Base-by-base conservation (phyloP, 805 yeast species). In the Yamadazyma akitaensis region DNA sequence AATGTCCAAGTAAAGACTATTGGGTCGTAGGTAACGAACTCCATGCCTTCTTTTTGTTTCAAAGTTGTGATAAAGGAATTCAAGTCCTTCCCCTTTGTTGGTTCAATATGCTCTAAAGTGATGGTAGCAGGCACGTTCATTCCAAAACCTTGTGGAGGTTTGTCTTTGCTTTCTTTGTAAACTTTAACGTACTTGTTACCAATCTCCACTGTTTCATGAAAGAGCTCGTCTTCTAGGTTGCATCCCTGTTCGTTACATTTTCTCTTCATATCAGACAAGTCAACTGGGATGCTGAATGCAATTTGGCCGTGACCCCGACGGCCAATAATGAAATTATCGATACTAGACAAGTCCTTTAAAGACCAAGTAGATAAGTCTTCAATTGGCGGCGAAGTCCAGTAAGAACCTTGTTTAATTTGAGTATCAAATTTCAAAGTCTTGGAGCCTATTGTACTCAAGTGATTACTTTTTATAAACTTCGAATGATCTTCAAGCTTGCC, bases 1-100 rank as follows among this genome's bases (percentile, higher is more conserved):
- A 88, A 90, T 1, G 84, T 81, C 89, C 91, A 90, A 4, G 78
- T 65, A 31, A 88, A 88, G 5, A 80, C 78, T 25, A 82, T 73
- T 3, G 90, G 89, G 56, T 86, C 90, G 59, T 84, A 90, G 4
- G 90, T 84, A 12, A 91, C 72, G 60, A 86, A 89, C 51, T 83
- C 82, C 83, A 85, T 88, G 5, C 91, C 96, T 30, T 57, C 75
- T 53, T 74, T 65, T 40, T 68, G 72, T 51, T 79, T 78, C 42
- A 85, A 68, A 43, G 69, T 70, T 40, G 71, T 73, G 24, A 83
- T 73, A 56, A 77, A 77, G 19, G 72, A 62, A 14, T 21, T 36
- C 37, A 73, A 64, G 36, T 78, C 77, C 10, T 66, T 61, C 21
- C 72, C 73, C 21, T 65, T 56, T 18, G 60, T 64, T 2, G 91